These are phyloP conservation scores for Melampsora americana DNA, from an alignment of 1,284 basidiomycete genomes.

Conservation along the genomic window DNA sequence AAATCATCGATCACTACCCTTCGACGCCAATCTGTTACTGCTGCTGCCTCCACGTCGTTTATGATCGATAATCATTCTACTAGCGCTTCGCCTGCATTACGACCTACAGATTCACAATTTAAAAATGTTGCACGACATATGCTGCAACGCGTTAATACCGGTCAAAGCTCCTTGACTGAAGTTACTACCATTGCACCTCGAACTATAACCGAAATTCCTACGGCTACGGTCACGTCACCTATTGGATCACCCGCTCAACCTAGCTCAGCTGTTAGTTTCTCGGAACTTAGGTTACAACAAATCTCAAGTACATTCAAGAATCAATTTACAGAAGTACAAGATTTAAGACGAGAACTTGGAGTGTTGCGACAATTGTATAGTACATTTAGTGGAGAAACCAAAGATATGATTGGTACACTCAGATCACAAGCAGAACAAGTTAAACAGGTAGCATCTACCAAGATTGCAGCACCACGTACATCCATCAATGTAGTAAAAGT, in stretches of 20 bases:
- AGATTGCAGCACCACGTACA: slow-evolving; percentile 75
- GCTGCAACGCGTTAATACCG: slow-evolving; percentile 41
- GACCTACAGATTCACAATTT: slow-evolving; percentile 72
- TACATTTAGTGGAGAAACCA: slow-evolving; percentile 86
- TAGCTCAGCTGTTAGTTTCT: slow-evolving; percentile 3
- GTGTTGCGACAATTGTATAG: slow-evolving; percentile 89
- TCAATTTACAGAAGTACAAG: slow-evolving; percentile 91
- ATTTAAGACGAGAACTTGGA: slow-evolving; percentile 84
- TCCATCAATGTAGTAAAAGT: slow-evolving; percentile 88
- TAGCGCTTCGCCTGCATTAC: slow-evolving; percentile 62
- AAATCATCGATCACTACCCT: slow-evolving; percentile 63
- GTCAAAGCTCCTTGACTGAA: slow-evolving; percentile 1
- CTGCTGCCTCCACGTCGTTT: slow-evolving; percentile 38
- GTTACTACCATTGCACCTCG: not conserved
- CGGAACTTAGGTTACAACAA: slow-evolving; percentile 58
- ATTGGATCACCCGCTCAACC: slow-evolving; percentile 40
- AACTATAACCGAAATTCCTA: slow-evolving; percentile 9
- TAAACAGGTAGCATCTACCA: slow-evolving; percentile 72
- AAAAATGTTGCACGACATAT: slow-evolving; percentile 67
- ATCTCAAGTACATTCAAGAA: slow-evolving; percentile 78
- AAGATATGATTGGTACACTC: slow-evolving; percentile 72
- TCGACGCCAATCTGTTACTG: slow-evolving; percentile 58
- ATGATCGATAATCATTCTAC: slow-evolving; percentile 44
- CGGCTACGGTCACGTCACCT: slow-evolving; percentile 28
- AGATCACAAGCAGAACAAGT: slow-evolving; percentile 80